phyloP scores from a whole-genome alignment of 129 eudicot species.

The Helichrysum umbraculigerum region DNA sequence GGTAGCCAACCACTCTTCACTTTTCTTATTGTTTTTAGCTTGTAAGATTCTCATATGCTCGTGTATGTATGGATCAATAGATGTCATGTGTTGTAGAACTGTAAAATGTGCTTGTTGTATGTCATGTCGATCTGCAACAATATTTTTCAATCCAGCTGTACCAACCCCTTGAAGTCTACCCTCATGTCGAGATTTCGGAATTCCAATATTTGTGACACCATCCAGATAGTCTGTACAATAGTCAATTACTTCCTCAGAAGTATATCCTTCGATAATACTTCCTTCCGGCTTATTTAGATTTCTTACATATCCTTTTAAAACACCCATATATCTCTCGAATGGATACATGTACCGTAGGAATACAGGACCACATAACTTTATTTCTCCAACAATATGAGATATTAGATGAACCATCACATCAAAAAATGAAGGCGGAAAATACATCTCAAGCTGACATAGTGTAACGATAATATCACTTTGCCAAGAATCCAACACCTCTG shows the following conservation, averaged over 20 bases:
- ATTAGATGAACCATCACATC: not conserved
- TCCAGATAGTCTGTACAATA: constrained; percentile 2
- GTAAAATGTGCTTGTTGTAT: not conserved
- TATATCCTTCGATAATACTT: constrained; percentile 5
- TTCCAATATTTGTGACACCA: not conserved
- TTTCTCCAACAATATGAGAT: constrained; percentile 2
- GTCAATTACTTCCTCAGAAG: not conserved
- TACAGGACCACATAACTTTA: not conserved
- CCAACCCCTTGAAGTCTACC: constrained; percentile 5
- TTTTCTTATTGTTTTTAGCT: not conserved
- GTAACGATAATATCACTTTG: constrained; percentile 7
- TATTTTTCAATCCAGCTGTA: not conserved
- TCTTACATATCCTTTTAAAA: constrained; percentile 11
- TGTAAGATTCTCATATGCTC: not conserved
- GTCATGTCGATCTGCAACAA: not conserved
- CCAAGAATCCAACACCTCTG: not conserved
- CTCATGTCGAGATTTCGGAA: not conserved
- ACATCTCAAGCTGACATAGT: not conserved
- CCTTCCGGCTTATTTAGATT: not conserved
- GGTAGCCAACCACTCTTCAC: not conserved
- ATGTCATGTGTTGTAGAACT: not conserved
- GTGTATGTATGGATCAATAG: constrained; percentile 3
- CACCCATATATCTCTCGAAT: not conserved
- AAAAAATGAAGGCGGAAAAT: constrained; percentile 5
- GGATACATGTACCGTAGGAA: not conserved